Evolutionary conservation across 495 filamentous ascomycete genomes (phyloP).

Genomic region (Penicillium desertorum): DNA sequence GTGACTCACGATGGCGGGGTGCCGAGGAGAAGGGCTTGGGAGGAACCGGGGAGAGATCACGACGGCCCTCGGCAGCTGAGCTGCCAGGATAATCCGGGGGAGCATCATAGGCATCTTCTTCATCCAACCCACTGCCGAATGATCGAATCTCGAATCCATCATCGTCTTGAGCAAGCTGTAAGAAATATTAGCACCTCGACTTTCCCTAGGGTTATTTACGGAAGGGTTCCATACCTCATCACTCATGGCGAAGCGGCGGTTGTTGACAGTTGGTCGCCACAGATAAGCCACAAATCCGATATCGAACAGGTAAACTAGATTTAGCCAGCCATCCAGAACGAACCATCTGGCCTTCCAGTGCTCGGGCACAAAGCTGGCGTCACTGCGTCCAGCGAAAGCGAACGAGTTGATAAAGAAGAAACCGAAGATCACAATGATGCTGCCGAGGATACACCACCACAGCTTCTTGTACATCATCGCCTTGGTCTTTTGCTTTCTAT

Average conservation of each 20-base stretch:
- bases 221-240: constrained; percentile 65
- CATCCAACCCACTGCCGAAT: constrained; percentile 80
- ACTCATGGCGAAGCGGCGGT: constrained; percentile 96
- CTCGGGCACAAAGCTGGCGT: constrained; percentile 86
- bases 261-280: constrained; percentile 96
- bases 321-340: constrained; percentile 95
- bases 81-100: constrained; percentile 37
- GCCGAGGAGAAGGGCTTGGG: constrained; percentile 52
- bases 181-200: constrained; percentile 27
- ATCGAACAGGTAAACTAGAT: constrained; percentile 91
- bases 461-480: constrained; percentile 96
- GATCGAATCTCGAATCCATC: constrained; percentile 97
- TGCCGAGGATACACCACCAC: constrained; percentile 94
- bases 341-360: constrained; percentile 99
- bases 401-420: constrained; percentile 98
- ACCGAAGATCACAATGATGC: constrained; percentile 91
- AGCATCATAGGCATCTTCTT: constrained; percentile 52
- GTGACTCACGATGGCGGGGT: constrained; percentile 57
- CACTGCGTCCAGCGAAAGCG: constrained; percentile 76
- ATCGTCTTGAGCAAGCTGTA: constrained; percentile 90
- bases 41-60: constrained; percentile 51
- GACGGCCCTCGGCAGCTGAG: constrained; percentile 30
- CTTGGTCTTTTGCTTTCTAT: constrained; percentile 92
- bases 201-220: background rate
- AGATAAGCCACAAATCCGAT: constrained; percentile 92